Evolutionary conservation across 192 early-diverging fungal species (phyloP), one percentile per base, ranked within the genome.

Genomic region (Chytriomyces sp.): DNA sequence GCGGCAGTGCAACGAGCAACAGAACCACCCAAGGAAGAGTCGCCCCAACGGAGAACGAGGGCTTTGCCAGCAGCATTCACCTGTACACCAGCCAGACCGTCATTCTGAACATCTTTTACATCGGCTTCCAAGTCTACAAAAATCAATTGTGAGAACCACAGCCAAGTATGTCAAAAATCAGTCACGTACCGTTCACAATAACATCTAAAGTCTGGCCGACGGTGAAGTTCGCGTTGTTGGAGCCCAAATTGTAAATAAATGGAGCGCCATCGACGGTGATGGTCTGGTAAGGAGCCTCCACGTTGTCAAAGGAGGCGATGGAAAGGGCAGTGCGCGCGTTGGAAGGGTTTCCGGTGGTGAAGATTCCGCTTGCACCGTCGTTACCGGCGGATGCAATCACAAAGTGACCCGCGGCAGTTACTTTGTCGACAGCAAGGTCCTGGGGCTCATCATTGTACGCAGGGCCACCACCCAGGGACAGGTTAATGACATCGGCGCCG

Each of bases 351-450:
- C 80, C 73, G 2, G 81, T 77, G 39, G 84, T 83, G 60, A 76
- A 87, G 0, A 90, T 32, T 0, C 90, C 90, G 25, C 75, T 70
- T 26, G 67, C 37, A 37, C 93, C 93, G 37, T 90, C 85, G 80
- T 96, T 96, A 17, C 94, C 94, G 39, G 82, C 82, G 19, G 93
- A 83, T n/a, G 90, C 83, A 57, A 89, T 79, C 8, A 93, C 87
- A 52, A 74, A 40, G 39, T 40, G 26, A 3, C 88, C 80, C 8
- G 75, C 75, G 25, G 44, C 52, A 19, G 78, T 52, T 25, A 91
- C 75, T 19, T 67, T 69, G 26, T 87, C 81, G 44, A 87, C 85
- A 0, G 91, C 85, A 14, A 84, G 73, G 3, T 87, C 67, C 10
- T 89, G 81, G 39, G 86, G 81, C 37, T 91, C 90, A 62, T 77